Evolutionary conservation across 345 rosid species (phyloP).

Genomic region (Luvunga scandens): DNA sequence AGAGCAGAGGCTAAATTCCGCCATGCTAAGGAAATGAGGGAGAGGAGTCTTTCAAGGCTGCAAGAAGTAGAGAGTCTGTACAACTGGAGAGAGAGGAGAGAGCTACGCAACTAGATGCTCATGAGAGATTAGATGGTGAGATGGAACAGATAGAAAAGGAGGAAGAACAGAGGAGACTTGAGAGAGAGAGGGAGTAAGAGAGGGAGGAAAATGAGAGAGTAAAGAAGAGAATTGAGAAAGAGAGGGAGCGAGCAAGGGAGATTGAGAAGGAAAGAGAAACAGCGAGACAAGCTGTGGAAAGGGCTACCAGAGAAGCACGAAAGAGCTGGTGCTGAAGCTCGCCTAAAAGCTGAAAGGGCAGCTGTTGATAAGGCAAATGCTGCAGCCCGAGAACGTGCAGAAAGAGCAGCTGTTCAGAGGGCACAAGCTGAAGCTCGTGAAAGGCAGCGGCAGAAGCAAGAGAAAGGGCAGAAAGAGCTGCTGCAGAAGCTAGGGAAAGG

Average conservation of each 20-base stretch:
- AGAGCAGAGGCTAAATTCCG: conserved; percentile 94
- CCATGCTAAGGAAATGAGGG: conserved; percentile 81
- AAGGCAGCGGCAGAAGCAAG: conserved; percentile 86
- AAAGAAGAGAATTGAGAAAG: conserved; percentile 58
- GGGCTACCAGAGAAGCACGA: conserved; percentile 98
- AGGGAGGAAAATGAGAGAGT: conserved; percentile 66
- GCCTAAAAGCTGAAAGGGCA: conserved; percentile 76
- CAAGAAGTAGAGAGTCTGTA: conserved; percentile 61
- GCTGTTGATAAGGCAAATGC: conserved; percentile 73
- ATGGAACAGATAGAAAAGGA: conserved; percentile 48
- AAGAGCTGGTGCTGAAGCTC: conserved; percentile 91
- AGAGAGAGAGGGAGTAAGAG: conserved; percentile 62
- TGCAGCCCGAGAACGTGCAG: conserved; percentile 88
- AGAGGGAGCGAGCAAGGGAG: conserved; percentile 58
- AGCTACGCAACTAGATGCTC: conserved; percentile 35
- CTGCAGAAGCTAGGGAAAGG: conserved; percentile 86
- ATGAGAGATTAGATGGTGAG: conserved; percentile 52
- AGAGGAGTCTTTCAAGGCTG: conserved; percentile 69
- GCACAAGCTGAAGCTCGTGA: conserved; percentile 97
- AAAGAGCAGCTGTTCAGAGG: conserved; percentile 88
- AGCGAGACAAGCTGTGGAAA: conserved; percentile 90
- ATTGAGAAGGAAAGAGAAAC: conserved; percentile 63
- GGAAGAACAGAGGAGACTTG: conserved; percentile 56
- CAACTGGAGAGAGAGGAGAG: conserved; percentile 50
- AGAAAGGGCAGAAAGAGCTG: conserved; percentile 85